Evolutionary conservation across 495 filamentous ascomycete genomes (phyloP).

Genomic region (Podospora comata): DNA sequence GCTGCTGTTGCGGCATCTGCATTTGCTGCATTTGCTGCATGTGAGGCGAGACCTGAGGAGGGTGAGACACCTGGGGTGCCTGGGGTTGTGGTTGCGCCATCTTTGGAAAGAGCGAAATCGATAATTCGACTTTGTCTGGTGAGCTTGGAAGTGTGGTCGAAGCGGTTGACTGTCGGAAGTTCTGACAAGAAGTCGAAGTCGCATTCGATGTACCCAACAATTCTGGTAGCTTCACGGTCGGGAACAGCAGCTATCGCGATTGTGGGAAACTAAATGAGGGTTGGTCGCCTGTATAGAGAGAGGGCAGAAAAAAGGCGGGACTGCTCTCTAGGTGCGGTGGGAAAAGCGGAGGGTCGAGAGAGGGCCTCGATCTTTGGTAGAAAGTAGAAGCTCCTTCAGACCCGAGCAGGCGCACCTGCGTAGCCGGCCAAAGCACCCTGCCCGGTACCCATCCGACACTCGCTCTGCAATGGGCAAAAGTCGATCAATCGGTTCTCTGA

Average conservation of each 20-base stretch:
- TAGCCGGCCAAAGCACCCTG: conserved; percentile 28
- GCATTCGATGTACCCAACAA: neutral
- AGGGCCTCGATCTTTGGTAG: neutral
- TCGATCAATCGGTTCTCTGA: conserved; percentile 8
- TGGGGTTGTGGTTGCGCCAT: conserved; percentile 68
- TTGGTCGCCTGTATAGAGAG: neutral
- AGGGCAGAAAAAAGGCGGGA: neutral
- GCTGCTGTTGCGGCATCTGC: conserved; percentile 45
- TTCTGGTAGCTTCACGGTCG: neutral
- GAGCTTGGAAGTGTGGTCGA: neutral
- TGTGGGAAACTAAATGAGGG: neutral
- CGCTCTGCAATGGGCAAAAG: neutral
- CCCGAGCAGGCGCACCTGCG: conserved; percentile 28
- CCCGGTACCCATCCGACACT: conserved; percentile 24
- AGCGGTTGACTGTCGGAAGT: neutral
- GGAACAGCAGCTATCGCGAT: neutral
- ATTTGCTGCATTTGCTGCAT: conserved; percentile 25
- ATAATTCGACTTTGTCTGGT: neutral
- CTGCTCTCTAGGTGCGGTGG: neutral
- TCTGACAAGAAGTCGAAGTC: neutral
- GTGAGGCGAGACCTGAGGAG: conserved; percentile 11
- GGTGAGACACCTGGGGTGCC: conserved; percentile 52
- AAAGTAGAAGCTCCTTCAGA: neutral
- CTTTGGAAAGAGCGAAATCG: conserved; percentile 16
- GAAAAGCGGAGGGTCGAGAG: neutral